Percentiles rank a stretch among this genome's conserved stretches.
Conservation (phyloP, 306 rosid genomes). For the Cicer pinnatifidum region DNA sequence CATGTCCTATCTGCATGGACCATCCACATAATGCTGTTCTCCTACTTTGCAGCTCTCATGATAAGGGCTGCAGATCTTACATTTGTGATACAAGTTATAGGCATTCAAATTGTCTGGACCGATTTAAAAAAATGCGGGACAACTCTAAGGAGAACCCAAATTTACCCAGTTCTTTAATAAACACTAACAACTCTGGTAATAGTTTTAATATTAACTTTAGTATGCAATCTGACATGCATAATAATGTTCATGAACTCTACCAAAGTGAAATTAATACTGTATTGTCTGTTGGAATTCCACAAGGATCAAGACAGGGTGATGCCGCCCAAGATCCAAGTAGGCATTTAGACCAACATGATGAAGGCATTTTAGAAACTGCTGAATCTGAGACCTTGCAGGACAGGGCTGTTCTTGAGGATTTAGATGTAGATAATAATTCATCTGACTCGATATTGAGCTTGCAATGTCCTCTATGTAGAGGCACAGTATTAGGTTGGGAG, state of each 20-base stretch:
- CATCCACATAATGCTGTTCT: conserved; percentile 99
- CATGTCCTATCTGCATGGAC: conserved; percentile 99
- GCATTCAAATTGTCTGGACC: conserved; percentile 97
- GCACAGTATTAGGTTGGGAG: conserved; percentile 79
- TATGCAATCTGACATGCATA: conserved; percentile 65
- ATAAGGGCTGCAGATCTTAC: conserved; percentile 96
- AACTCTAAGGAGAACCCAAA: conserved; percentile 64
- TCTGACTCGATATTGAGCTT: conserved; percentile 61
- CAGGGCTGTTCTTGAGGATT: conserved; percentile 66
- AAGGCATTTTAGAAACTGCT: conserved; percentile 66
- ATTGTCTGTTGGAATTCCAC: conserved; percentile 69
- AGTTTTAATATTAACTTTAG: conserved; percentile 61
- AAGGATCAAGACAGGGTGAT: conserved; percentile 63
- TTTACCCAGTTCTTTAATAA: conserved; percentile 68
- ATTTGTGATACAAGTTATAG: conserved; percentile 97
- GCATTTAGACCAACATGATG: conserved; percentile 61
- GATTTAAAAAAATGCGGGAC: conserved; percentile 80
- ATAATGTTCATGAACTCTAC: conserved; percentile 65
- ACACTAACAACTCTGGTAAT: conserved; percentile 66
- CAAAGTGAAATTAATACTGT: conserved; percentile 70
- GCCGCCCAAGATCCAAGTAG: conserved; percentile 68
- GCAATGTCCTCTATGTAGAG: conserved; percentile 89
- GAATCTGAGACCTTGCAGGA: conserved; percentile 78
- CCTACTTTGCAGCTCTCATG: conserved; percentile 94
- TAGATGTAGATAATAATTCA: conserved; percentile 65